A percentile compares a stretch with the other conserved stretches of the same genome.
These are phyloP conservation scores for Phytophthora aleatoria DNA, from an alignment of 352 stramenopile species.

Conservation along the genomic window DNA sequence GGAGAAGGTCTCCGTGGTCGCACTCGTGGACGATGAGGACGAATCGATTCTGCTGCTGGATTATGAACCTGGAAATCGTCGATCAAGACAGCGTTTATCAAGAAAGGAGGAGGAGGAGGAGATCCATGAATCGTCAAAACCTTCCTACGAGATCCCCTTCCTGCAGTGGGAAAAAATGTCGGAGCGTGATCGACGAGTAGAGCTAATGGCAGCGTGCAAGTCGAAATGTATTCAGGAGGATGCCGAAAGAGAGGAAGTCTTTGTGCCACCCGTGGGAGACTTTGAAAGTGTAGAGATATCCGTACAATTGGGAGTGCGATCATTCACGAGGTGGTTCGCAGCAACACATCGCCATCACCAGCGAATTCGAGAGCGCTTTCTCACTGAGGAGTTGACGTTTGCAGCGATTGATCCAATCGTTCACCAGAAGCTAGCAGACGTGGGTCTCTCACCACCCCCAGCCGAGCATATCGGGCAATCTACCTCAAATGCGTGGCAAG, in stretches of 20 bases:
- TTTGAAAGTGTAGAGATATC: conserved; percentile 53
- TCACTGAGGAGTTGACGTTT: conserved; percentile 62
- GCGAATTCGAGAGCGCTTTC: conserved; percentile 55
- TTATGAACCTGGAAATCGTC: conserved; percentile 33
- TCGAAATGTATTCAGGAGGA: conserved; percentile 50
- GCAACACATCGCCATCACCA: conserved; percentile 46
- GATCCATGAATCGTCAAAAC: conserved; percentile 5
- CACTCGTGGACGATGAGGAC: conserved; percentile 51
- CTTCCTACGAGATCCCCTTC: conserved; percentile 29
- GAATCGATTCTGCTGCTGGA: conserved; percentile 54
- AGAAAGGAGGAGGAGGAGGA: conserved; percentile 10
- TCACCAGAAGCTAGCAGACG: conserved; percentile 40
- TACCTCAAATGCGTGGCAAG: conserved; percentile 40
- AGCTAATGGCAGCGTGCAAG: conserved; percentile 64
- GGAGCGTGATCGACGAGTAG: conserved; percentile 43
- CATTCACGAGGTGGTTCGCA: conserved; percentile 67
- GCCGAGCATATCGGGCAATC: conserved; percentile 29
- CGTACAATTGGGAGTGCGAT: conserved; percentile 45
- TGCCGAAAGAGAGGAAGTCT: conserved; percentile 40
- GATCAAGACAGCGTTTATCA: conserved; percentile 2
- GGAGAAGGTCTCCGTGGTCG: conserved; percentile 55
- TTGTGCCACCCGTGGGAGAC: conserved; percentile 47
- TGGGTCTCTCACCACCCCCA: conserved; percentile 34
- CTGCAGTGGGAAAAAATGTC: conserved; percentile 51
- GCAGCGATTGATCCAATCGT: conserved; percentile 50